Conservation (phyloP, 306 rosid species). For the Datisca glomerata region DNA sequence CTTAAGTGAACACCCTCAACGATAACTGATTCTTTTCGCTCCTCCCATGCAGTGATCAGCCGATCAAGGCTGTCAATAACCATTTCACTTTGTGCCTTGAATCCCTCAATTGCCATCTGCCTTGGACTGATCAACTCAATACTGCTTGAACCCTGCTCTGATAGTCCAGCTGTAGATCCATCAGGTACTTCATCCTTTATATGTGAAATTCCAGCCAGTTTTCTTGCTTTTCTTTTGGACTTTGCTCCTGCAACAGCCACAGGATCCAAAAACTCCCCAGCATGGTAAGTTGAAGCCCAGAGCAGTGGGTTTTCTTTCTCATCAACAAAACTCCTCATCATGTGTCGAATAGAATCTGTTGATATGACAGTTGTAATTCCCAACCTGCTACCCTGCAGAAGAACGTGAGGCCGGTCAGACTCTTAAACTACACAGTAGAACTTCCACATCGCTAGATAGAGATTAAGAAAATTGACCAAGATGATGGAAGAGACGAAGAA, state of each 20-base stretch:
- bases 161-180: conserved; percentile 24
- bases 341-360: conserved; percentile 91
- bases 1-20: conserved; percentile 99
- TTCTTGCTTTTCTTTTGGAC: conserved; percentile 62
- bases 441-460: not conserved
- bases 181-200: conserved; percentile 35
- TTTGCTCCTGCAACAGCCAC: conserved; percentile 82
- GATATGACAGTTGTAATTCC: conserved; percentile 94
- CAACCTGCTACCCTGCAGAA: conserved; percentile 79
- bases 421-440: conserved; percentile 3
- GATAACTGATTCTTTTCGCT: conserved; percentile 80
- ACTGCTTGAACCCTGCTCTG: conserved; percentile 26
- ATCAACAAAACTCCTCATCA: conserved; percentile 96
- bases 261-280: conserved; percentile 95
- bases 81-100: conserved; percentile 98
- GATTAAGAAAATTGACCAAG: not conserved
- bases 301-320: conserved; percentile 89
- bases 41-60: conserved; percentile 96
- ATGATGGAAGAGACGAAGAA: not conserved
- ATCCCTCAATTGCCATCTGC: conserved; percentile 97
- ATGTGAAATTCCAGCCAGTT: conserved; percentile 46
- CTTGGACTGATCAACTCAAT: conserved; percentile 53
- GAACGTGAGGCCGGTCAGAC: not conserved
- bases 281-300: conserved; percentile 99
- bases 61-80: conserved; percentile 99